A percentile compares a stretch with the other conserved stretches of the same genome.
These are phyloP conservation scores for Ogataea zsoltii DNA, from an alignment of 805 yeast genomes.

Conservation along the genomic window DNA sequence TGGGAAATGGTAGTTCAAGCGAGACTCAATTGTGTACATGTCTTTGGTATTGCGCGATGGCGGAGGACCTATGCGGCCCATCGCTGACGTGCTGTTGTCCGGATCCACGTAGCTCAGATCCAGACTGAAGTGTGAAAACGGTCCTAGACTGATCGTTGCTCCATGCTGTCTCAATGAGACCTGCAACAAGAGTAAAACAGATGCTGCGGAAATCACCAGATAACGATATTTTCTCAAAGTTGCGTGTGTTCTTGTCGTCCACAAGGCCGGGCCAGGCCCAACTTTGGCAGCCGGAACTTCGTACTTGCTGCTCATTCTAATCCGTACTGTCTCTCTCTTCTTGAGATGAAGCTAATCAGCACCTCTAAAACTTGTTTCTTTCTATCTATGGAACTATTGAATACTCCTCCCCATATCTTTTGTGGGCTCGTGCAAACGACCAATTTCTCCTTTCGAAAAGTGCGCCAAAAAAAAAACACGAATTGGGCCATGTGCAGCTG, in stretches of 20 bases:
- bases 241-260: not conserved
- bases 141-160: no score
- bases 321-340: no score
- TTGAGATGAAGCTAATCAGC: no score
- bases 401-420: no score
- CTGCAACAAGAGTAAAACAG: constrained; percentile 10
- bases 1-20: constrained; percentile 28
- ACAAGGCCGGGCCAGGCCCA: not conserved
- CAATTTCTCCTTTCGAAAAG: not conserved
- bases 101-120: no score
- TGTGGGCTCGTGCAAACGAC: not conserved
- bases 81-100: not conserved
- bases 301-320: no score
- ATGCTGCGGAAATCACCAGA: constrained; percentile 4
- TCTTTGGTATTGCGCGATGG: constrained; percentile 24
- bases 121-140: no score
- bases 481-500: not conserved
- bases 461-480: not conserved
- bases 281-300: not conserved
- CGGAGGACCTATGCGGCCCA: constrained; percentile 7
- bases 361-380: not conserved
- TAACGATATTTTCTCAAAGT: not conserved
- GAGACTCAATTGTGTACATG: constrained; percentile 29
- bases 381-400: no score
- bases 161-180: not conserved